These are phyloP conservation scores for Didymella segeticola DNA, from an alignment of 2,329 filamentous ascomycete species.

Conservation along the genomic window DNA sequence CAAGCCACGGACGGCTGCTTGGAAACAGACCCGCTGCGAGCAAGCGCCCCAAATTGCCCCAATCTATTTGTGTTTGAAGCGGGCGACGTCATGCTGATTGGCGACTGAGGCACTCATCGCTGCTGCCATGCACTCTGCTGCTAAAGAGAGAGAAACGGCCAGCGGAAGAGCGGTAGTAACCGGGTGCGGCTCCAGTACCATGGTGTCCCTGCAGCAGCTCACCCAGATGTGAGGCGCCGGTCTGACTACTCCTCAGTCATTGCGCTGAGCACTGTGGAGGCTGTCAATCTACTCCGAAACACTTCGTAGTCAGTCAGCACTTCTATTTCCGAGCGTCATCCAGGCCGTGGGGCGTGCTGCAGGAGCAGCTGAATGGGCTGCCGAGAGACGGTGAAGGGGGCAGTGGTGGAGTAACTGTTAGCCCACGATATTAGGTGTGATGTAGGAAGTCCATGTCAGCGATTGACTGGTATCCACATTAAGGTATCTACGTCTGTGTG, in stretches of 20 bases:
- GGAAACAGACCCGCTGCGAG: constrained; percentile 22
- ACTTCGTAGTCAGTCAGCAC: constrained; percentile 12
- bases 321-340: constrained; percentile 11
- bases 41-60: constrained; percentile 23
- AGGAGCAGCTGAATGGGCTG: background rate
- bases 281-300: constrained; percentile 22
- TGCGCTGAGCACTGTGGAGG: constrained; percentile 7
- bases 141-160: background rate
- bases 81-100: constrained; percentile 23
- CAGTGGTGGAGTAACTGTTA: background rate
- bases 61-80: constrained; percentile 15
- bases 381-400: background rate
- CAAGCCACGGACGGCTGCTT: constrained; percentile 12
- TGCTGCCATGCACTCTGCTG: background rate
- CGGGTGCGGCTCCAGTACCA: constrained; percentile 4
- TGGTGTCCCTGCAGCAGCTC: constrained; percentile 25
- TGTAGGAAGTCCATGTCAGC: too few relatives aligned
- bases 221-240: constrained; percentile 4
- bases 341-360: background rate
- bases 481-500: background rate
- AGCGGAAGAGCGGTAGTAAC: constrained; percentile 3
- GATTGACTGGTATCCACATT: background rate
- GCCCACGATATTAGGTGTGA: background rate
- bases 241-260: constrained; percentile 12
- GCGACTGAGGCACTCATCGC: constrained; percentile 4